Evolutionary conservation across 208 protist genomes (phyloP).

Genomic region (Crithidia fasciculata): DNA sequence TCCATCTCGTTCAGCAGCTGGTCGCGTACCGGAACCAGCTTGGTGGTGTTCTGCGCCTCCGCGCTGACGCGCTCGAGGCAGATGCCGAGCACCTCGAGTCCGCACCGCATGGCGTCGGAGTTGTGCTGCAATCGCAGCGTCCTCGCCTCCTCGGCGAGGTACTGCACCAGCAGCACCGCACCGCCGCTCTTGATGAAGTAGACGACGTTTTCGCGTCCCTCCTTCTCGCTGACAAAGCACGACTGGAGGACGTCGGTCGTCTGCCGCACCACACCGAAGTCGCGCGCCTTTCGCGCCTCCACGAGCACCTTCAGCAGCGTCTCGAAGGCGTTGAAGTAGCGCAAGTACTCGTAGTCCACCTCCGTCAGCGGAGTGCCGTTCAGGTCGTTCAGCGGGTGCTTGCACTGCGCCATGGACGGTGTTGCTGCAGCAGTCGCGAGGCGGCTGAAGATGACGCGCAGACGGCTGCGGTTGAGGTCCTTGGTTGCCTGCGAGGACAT

Average conservation of each 20-base stretch:
- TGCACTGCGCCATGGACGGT: slow-evolving; percentile 50
- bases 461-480: slow-evolving; percentile 78
- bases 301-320: slow-evolving; percentile 54
- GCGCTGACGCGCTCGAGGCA: slow-evolving; percentile 62
- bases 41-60: slow-evolving; percentile 40
- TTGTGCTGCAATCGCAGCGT: slow-evolving; percentile 43
- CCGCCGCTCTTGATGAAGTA: slow-evolving; percentile 74
- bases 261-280: slow-evolving; percentile 51
- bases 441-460: slow-evolving; percentile 63
- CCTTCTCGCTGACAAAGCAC: slow-evolving; percentile 54
- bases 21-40: slow-evolving; percentile 52
- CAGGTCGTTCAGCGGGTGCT: slow-evolving; percentile 74
- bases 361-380: slow-evolving; percentile 39
- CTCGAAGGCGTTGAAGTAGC: slow-evolving; percentile 84
- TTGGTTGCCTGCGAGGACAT: slow-evolving; percentile 52
- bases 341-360: slow-evolving; percentile 80
- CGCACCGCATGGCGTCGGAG: slow-evolving; percentile 41
- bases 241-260: slow-evolving; percentile 43
- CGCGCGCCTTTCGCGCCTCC: slow-evolving; percentile 62
- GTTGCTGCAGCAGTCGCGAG: slow-evolving; percentile 36
- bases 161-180: slow-evolving; percentile 45
- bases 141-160: slow-evolving; percentile 68
- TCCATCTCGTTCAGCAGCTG: slow-evolving; percentile 74
- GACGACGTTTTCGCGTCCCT: slow-evolving; percentile 60
- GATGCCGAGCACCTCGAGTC: slow-evolving; percentile 51